Base-by-base conservation (phyloP, 768 basidiomycete genomes). In the Termitomyces sp. region DNA sequence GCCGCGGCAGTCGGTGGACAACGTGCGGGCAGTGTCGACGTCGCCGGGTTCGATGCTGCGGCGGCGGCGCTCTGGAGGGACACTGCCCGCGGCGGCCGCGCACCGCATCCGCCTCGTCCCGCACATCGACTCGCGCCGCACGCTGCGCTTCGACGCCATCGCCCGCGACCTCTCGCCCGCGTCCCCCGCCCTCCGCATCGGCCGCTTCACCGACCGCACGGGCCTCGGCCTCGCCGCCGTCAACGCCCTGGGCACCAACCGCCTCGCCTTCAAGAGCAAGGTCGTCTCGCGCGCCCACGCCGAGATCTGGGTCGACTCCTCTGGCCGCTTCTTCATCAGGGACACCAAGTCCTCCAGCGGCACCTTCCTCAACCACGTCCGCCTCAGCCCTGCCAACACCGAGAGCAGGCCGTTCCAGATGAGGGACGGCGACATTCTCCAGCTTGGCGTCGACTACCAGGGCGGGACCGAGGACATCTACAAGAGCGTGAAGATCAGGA, bases 401-500 rank as follows among this genome's bases (percentile, higher is more conserved):
- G 96, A 96, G 71, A 90, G 87, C 5, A 77, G 86, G 43, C 84
- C 93, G 0, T 87, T 81, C 62, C 84, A 84, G 63, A 79, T 98
- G 67, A 93, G 91, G 75, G 96, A 98, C 63, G 96, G 96, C 1
- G 96, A 98, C 76, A 83, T 98, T 34, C 75, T 98, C 20, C 96
- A 98, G 75, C 86, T 98, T 0, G 96, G 96, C 2, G 94, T 98
- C 32, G 96, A 98, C 72, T 99, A 97, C 75, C 96, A 98, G 73
- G 96, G 96, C 6, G 96, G 96, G 0, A 86, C 92, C 7, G 95
- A 98, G 77, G 96, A 98, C 73, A 94, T 96, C 56, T 98, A 96
- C 74, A 91, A 97, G 77, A 93, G 91, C 61, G 93, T 98, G 61
- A 98, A 96, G 84, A 97, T 99, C 71, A 83, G 92, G 65, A 80